Evolutionary conservation across 2,329 filamentous ascomycete species (phyloP), one percentile per base, ranked within the genome.

Genomic region (Colletotrichum ledebouriae): DNA sequence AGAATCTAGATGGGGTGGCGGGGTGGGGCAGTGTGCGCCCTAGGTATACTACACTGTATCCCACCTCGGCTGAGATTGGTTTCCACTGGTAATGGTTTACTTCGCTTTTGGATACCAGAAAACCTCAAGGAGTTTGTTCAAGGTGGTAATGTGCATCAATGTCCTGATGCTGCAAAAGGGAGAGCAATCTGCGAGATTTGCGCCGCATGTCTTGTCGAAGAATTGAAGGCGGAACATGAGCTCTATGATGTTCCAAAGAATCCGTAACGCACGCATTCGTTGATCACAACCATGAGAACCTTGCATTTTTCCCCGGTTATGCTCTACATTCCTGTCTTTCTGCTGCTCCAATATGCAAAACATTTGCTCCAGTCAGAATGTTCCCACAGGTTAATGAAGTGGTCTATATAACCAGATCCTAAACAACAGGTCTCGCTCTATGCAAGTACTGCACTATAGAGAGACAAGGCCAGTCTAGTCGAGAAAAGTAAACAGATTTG

Each of bases 401-500:
- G 33, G 20, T 17, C 46, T 49, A 59, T 49, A 37, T 50, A 50
- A 42, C 63, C 46, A 49, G 41, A 49, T 56, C 55, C 34, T 53
- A 66, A 69, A 41, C 12, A 33, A 33, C 4, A 59, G 34, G 25
- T 59, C 53, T 68, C 60, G 25, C 42, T 59, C 37, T 37, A 57
- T 60, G 42, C 44, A 57, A 47, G 13, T 9, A 22, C 33, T 17
- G 42, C 50, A 49, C 34, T 33, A 42, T 6, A 7, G 47, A 41
- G 47, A 46, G 13, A 63, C 49, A 47, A n/a, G n/a, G 29, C 49
- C 29, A 20, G 17, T 55, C 71, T 76, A 94, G 71, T 98, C 94
- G 75, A 98, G 85, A 81, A 98, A 98, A 2, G 94, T 98, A 78
- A 99, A 98, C 65, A 99, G 88, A 82, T 94, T 95, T 20, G 96